A percentile compares a stretch with the other conserved stretches of the same genome.
These are phyloP conservation scores for Botrytis tulipae DNA, from an alignment of 2,329 filamentous ascomycete genomes.

Conservation along the genomic window DNA sequence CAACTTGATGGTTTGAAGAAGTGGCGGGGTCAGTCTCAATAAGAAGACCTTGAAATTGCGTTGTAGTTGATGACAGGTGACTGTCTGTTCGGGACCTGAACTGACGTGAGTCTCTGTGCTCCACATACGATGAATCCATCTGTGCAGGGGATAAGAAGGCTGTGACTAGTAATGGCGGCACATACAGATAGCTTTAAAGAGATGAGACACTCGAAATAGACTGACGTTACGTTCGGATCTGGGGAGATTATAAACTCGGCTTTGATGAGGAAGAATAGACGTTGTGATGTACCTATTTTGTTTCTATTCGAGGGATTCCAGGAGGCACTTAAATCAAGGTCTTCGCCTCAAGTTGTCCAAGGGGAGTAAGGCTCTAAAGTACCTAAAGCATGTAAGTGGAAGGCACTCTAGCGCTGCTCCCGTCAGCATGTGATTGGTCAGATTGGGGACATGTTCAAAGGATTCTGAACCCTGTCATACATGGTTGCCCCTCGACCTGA, in stretches of 20 bases:
- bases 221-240: slow-evolving; percentile 21
- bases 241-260: slow-evolving; percentile 22
- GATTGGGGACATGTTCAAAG: slow-evolving; percentile 16
- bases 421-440: slow-evolving; percentile 22
- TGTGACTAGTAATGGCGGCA: slow-evolving; percentile 35
- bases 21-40: slow-evolving; percentile 29
- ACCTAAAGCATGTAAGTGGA: slow-evolving; percentile 23
- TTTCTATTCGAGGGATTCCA: slow-evolving; percentile 32
- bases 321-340: slow-evolving; percentile 33
- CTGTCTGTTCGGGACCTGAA: slow-evolving; percentile 38
- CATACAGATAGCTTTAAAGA: slow-evolving; percentile 25
- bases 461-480: slow-evolving; percentile 20
- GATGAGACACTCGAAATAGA: slow-evolving; percentile 25
- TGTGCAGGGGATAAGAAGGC: slow-evolving; percentile 30
- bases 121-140: slow-evolving; percentile 39
- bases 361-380: slow-evolving; percentile 35
- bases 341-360: slow-evolving; percentile 33
- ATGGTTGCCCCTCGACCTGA: slow-evolving; percentile 16
- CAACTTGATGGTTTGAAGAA: slow-evolving; percentile 26
- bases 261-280: slow-evolving; percentile 25
- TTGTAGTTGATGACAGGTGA: slow-evolving; percentile 36
- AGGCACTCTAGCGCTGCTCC: slow-evolving; percentile 20
- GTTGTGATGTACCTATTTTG: slow-evolving; percentile 36
- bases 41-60: slow-evolving; percentile 36
- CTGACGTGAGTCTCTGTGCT: slow-evolving; percentile 38